Base-by-base conservation (phyloP, 2,329 filamentous ascomycete genomes). In the Aspergillus sp. region DNA sequence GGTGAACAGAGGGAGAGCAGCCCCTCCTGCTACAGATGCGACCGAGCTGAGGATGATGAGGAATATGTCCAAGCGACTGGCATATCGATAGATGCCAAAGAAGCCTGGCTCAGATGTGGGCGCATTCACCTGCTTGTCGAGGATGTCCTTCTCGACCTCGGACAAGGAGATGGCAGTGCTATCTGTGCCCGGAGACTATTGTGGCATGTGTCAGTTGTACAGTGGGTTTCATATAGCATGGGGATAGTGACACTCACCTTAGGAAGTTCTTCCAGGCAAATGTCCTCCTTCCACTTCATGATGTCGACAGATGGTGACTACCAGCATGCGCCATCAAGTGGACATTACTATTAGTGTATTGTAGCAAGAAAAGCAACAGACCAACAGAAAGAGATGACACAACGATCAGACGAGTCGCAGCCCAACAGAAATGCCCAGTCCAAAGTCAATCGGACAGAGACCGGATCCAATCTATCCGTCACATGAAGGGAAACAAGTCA, bases 1-100 rank as follows among this genome's bases (percentile, higher is more conserved):
- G 0, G 90, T 92, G 88, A 93, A 92, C 13, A 91, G 78, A 12
- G 91, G 91, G 60, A 92, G 76, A 4, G 87, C 87, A 55, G 89
- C 90, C 51, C 91, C 90, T n/a, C 85, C 87, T 17, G 81, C 85
- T 61, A 92, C 88, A 63, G 89, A 84, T 60, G 84, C 84, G 56
- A 92, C 63, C 30, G 80, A 70, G 23, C 87, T 84, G 52, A 89
- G 72, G 32, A 73, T 69, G 38, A 91, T 82, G 70, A 91, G 85
- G 63, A 85, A 65, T 15, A 87, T 70, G 69, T 91, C 89, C 65
- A 81, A 83, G 53, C 78, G 81, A 2, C 85, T 87, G 4, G 88
- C 84, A 78, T 90, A 91, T 62, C 89, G 84, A 71, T 85, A 91
- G 23, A 91, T 79, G 0, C 84, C 84, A 61, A 79, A 79, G 63